Percentiles rank a stretch among this genome's conserved stretches.
phyloP scores from a whole-genome alignment of 352 stramenopile species.

The Phytophthora nicotianae region DNA sequence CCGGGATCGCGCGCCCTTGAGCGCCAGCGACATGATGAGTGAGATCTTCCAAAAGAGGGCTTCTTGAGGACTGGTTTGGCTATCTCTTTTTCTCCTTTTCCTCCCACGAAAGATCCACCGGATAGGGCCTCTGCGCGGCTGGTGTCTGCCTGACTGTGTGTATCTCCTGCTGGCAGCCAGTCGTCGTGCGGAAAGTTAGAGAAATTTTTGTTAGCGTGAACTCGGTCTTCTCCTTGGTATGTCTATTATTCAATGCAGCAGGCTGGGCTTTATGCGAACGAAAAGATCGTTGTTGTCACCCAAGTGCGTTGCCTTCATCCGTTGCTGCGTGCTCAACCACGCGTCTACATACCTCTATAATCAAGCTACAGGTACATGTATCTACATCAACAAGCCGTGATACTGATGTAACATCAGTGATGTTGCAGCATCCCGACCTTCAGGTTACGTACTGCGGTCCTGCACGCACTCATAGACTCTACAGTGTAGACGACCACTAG shows the following conservation, averaged over 20 bases:
- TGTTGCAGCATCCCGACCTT: no score
- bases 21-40: constrained; percentile 63
- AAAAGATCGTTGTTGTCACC: constrained; percentile 49
- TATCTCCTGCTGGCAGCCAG: constrained; percentile 36
- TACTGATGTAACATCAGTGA: no score
- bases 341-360: no score
- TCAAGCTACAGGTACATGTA: no score
- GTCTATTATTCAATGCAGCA: constrained; percentile 80
- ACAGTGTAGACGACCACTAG: constrained; percentile 6
- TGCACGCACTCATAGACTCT: background rate
- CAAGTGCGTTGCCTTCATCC: constrained; percentile 10
- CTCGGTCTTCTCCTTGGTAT: constrained; percentile 66
- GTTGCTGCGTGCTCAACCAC: background rate
- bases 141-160: constrained; percentile 50
- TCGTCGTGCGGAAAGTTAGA: constrained; percentile 74
- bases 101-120: constrained; percentile 61
- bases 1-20: constrained; percentile 36
- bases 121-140: constrained; percentile 63
- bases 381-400: no score
- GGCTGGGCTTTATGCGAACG: constrained; percentile 60
- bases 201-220: constrained; percentile 71
- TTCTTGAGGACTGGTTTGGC: constrained; percentile 44
- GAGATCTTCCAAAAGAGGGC: constrained; percentile 49
- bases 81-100: constrained; percentile 65
- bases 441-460: background rate